Percentiles rank a stretch among this genome's conserved stretches.
Evolutionary conservation across 2,329 filamentous ascomycete genomes (phyloP).

Genomic region (Fusarium goolgardi): DNA sequence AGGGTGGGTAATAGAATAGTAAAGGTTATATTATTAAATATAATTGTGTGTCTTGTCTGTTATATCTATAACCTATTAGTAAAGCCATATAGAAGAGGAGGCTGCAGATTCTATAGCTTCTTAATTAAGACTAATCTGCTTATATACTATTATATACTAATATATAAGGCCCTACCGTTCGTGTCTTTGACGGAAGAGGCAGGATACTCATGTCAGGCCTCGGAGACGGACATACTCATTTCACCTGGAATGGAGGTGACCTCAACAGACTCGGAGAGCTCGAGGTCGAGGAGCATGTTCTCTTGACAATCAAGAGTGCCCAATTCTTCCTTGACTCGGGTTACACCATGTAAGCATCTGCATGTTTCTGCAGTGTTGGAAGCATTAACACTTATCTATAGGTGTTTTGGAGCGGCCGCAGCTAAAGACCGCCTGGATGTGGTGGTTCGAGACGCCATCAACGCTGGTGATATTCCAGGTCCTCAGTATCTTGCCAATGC

Average conservation of each 20-base stretch:
- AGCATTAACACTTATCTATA: background rate
- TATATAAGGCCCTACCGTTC: background rate
- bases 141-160: too few relatives aligned
- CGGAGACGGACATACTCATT: conserved; percentile 29
- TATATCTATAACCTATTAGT: too few relatives aligned
- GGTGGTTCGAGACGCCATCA: conserved; percentile 30
- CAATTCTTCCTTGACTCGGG: conserved; percentile 33
- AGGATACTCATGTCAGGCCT: conserved; percentile 31
- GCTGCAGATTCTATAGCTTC: too few relatives aligned
- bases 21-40: too few relatives aligned
- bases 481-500: conserved; percentile 31
- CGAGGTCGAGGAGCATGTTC: conserved; percentile 28
- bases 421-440: conserved; percentile 37
- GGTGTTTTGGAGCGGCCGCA: conserved; percentile 34
- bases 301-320: conserved; percentile 26
- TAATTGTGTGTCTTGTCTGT: too few relatives aligned
- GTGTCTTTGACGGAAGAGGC: conserved; percentile 20
- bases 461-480: conserved; percentile 26
- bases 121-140: too few relatives aligned
- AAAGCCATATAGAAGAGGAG: too few relatives aligned
- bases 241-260: conserved; percentile 35
- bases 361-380: background rate
- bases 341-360: conserved; percentile 27
- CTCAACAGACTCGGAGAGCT: conserved; percentile 24
- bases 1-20: too few relatives aligned